Evolutionary conservation across 2,329 filamentous ascomycete species (phyloP).

Genomic region (Pestalotiopsis sp.): DNA sequence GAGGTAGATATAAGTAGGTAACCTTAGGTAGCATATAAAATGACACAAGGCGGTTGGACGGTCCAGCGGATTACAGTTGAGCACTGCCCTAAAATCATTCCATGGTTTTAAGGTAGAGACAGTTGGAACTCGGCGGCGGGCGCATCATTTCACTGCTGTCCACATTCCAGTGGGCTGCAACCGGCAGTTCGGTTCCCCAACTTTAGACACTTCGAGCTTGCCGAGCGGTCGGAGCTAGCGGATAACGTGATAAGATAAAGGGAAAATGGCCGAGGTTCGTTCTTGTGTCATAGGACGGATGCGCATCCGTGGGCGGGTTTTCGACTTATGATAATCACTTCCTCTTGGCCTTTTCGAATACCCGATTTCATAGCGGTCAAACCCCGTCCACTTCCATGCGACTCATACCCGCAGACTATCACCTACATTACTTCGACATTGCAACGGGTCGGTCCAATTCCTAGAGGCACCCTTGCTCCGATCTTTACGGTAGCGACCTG

Average conservation of each 20-base stretch:
- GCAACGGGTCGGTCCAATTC: neutral
- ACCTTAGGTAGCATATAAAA: no score
- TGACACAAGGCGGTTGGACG: no score
- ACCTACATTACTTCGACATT: neutral
- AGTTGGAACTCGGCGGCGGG: neutral
- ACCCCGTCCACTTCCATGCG: neutral
- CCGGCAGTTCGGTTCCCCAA: constrained; percentile 10
- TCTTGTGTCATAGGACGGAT: neutral
- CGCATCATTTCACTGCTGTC: neutral
- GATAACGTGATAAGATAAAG: constrained; percentile 18
- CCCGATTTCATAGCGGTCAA: neutral
- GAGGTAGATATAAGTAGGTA: no score
- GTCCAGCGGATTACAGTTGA: no score
- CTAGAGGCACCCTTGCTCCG: constrained; percentile 3
- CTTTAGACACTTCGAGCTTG: constrained; percentile 1
- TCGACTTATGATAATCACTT: neutral
- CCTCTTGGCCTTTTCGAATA: neutral
- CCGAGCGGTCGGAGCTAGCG: constrained; percentile 4
- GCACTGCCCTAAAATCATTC: no score
- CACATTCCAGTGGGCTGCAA: constrained; percentile 6
- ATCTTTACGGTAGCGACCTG: neutral
- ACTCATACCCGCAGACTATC: neutral
- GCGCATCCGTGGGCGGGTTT: neutral
- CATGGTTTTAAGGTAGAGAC: neutral
- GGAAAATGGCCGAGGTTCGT: constrained; percentile 32